phyloP scores from a whole-genome alignment of 805 yeast species.

The Candida schatavii region DNA sequence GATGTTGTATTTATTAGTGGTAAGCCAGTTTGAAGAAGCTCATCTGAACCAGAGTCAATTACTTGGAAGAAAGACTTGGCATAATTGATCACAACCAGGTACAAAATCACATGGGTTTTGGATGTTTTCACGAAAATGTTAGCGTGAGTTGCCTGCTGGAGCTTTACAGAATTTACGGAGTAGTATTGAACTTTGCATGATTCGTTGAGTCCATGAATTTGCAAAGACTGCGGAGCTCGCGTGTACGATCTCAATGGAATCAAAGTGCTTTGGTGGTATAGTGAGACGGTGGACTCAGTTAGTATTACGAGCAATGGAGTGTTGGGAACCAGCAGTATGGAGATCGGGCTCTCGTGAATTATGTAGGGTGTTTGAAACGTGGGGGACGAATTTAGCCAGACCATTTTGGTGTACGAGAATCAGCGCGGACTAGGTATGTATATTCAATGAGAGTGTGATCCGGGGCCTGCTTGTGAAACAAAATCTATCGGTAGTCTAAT shows the following conservation, averaged over 20 bases:
- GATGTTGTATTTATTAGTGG: conserved; percentile 29
- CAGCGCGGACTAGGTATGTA: no score
- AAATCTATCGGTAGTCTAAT: no score
- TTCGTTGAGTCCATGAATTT: conserved; percentile 46
- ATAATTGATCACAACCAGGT: conserved; percentile 32
- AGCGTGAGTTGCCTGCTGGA: conserved; percentile 22
- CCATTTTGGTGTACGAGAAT: no score
- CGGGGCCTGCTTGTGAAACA: no score
- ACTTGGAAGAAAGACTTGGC: conserved; percentile 34
- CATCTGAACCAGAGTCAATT: conserved; percentile 21
- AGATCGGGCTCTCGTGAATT: conserved; percentile 15
- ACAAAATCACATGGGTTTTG: conserved; percentile 39
- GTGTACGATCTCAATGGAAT: conserved; percentile 47
- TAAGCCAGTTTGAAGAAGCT: conserved; percentile 30
- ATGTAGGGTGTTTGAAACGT: conserved; percentile 24
- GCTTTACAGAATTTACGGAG: conserved; percentile 33
- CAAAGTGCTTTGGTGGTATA: conserved; percentile 30
- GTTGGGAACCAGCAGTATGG: conserved; percentile 22
- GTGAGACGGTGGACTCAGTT: conserved; percentile 24
- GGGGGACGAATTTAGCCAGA: conserved; percentile 35
- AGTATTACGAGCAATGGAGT: conserved; percentile 29
- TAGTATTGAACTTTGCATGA: conserved; percentile 37
- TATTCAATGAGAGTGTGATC: no score
- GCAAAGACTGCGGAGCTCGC: conserved; percentile 42
- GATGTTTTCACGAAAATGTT: conserved; percentile 42